These are phyloP conservation scores for Coffea humblotiana DNA, from an alignment of 305 asterid genomes.

Conservation along the genomic window DNA sequence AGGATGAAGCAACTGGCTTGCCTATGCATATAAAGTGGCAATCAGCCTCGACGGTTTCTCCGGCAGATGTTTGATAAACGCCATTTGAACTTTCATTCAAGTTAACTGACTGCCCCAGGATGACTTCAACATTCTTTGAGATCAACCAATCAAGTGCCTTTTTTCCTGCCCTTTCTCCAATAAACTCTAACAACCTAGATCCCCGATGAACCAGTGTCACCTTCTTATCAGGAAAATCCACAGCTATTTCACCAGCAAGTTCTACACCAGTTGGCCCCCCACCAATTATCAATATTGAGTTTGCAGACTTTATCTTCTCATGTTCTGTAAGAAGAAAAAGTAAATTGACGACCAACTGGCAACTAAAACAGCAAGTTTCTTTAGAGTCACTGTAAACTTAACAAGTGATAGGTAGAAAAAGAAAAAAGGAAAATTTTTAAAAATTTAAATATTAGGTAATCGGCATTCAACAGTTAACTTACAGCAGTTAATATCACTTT, in stretches of 20 bases:
- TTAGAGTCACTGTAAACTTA: not conserved
- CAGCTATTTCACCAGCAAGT: slow-evolving; percentile 67
- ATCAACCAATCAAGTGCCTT: slow-evolving; percentile 71
- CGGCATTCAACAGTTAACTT: not conserved
- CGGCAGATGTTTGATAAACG: slow-evolving; percentile 57
- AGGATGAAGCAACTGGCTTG: slow-evolving; percentile 31
- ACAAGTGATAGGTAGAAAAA: not conserved
- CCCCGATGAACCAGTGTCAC: slow-evolving; percentile 71
- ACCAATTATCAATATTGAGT: slow-evolving; percentile 64
- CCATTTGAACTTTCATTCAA: slow-evolving; percentile 44
- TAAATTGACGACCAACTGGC: slow-evolving; percentile 10
- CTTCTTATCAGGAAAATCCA: slow-evolving; percentile 73
- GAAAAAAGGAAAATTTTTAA: not conserved
- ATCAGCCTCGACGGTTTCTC: slow-evolving; percentile 69
- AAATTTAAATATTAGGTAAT: not conserved
- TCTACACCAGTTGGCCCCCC: slow-evolving; percentile 95
- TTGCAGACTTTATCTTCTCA: slow-evolving; percentile 61
- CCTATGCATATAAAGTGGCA: slow-evolving; percentile 77
- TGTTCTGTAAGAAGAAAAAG: slow-evolving; percentile 40
- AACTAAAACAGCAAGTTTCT: not conserved
- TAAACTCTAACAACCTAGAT: slow-evolving; percentile 60
- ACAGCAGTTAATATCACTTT: not conserved
- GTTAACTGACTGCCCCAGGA: slow-evolving; percentile 62
- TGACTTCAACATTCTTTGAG: slow-evolving; percentile 73
- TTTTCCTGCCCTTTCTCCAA: slow-evolving; percentile 56